These are phyloP conservation scores for Lipomyces kockii DNA, from an alignment of 805 yeast genomes.

Conservation along the genomic window DNA sequence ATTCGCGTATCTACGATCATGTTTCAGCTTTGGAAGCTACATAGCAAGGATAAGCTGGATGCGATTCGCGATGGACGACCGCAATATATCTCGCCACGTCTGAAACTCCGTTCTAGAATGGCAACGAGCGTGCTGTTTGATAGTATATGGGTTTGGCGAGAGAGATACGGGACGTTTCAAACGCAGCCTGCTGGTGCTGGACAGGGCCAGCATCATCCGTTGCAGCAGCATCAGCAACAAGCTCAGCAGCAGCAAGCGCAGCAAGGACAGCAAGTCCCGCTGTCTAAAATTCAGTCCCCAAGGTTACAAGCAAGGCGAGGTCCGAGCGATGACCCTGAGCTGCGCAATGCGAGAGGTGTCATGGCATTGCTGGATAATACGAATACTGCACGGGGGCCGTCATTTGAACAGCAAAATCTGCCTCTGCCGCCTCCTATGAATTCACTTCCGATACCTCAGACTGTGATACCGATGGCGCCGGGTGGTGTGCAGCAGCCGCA, in stretches of 20 bases:
- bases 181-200: conserved; percentile 30
- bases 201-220: conserved; percentile 23
- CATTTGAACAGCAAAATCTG: conserved; percentile 31
- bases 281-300: conserved; percentile 26
- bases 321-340: conserved; percentile 24
- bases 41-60: conserved; percentile 48
- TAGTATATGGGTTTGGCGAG: conserved; percentile 79
- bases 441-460: not conserved
- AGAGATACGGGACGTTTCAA: conserved; percentile 65
- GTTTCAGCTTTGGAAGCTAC: conserved; percentile 91
- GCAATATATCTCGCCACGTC: conserved; percentile 36
- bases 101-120: conserved; percentile 74
- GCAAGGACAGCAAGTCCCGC: conserved; percentile 17
- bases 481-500: conserved; percentile 6
- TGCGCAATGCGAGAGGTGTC: conserved; percentile 27
- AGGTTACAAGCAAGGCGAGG: conserved; percentile 20
- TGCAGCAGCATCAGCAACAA: conserved; percentile 22
- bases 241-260: conserved; percentile 19
- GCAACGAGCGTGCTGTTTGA: conserved; percentile 93
- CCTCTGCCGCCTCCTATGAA: conserved; percentile 21
- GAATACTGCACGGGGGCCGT: conserved; percentile 20
- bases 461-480: not conserved
- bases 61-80: conserved; percentile 27
- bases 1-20: conserved; percentile 91
- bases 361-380: conserved; percentile 32